A percentile compares a stretch with the other conserved stretches of the same genome.
Evolutionary conservation across 768 basidiomycete genomes (phyloP).

Genomic region (Dendrothele bispora): DNA sequence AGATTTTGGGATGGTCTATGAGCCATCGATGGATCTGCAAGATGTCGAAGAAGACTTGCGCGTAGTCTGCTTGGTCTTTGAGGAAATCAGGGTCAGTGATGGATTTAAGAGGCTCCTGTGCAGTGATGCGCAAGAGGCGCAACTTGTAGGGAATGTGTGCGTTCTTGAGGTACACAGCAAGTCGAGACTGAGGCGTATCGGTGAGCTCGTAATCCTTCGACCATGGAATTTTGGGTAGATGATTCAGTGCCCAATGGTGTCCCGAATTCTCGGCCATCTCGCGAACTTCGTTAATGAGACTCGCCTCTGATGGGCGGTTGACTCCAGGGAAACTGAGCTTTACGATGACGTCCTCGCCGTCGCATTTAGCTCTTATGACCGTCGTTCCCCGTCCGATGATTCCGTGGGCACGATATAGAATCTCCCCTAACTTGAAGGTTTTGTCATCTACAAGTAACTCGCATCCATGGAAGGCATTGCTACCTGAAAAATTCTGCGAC

Average conservation of each 20-base stretch:
- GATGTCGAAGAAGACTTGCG: slow-evolving; percentile 6
- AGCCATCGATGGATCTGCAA: slow-evolving; percentile 9
- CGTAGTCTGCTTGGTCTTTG: neutral
- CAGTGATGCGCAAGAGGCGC: slow-evolving; percentile 8
- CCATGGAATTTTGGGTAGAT: slow-evolving; percentile 1
- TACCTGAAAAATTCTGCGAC: no score
- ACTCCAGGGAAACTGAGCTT: slow-evolving; percentile 6
- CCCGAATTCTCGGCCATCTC: neutral
- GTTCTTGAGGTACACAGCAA: neutral
- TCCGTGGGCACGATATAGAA: neutral
- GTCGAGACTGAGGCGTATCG: neutral
- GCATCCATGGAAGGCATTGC: no score
- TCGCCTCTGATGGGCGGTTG: neutral
- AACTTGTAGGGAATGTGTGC: no score
- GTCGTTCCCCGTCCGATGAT: neutral
- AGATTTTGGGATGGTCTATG: slow-evolving; percentile 4
- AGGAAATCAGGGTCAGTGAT: slow-evolving; percentile 3
- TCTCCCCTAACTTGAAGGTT: no score
- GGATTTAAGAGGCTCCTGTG: slow-evolving; percentile 2
- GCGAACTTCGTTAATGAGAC: neutral
- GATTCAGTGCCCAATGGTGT: slow-evolving; percentile 1
- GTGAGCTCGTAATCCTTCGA: neutral
- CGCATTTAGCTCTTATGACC: neutral
- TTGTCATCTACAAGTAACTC: no score
- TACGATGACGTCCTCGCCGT: neutral